Base-by-base conservation (phyloP, 345 rosid species). In the Pugionium dolabratum region DNA sequence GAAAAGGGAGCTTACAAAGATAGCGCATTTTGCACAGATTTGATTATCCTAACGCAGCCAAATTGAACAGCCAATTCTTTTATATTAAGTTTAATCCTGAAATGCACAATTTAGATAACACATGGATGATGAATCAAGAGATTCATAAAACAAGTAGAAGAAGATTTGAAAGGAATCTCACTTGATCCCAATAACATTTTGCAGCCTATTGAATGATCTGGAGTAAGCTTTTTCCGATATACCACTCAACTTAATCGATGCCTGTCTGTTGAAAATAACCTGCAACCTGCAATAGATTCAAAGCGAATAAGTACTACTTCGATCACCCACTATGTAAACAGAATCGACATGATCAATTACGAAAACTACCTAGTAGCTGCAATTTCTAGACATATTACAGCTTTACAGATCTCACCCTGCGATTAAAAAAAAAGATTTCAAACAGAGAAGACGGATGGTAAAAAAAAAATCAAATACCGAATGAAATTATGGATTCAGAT, bases 351-450 rank as follows among this genome's bases (percentile, higher is more conserved):
- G 7, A 46, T 39, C 18, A 49, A 47, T 28, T 25, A 10, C 4
- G n/a, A 7, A 7, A 9, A 5, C 9, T 58, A 88, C 95, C 97
- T 78, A 69, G 89, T 65, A 4, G 97, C 88, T 8, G 97, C 95
- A 31, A 94, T 84, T 74, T 94, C 97, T 8, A 94, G 59, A 84
- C 96, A 94, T 77, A 90, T 88, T 45, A 90, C 65, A 45, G 96
- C 93, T 77, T 94, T 94, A 54, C 97, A 83, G 52, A 87, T 73
- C 88, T 94, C 99, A 50, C 99, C 97, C 99, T 93, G 59, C 40
- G 45, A 54, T 50, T 2, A 43, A 25, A 11, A 56, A 4, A 18
- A 18, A 18, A 9, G 47, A 72, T 28, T 64, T 1, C 5, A 34
- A 42, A 28, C 8, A 39, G 26, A 4, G 4, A 8, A 47, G 7